Base-by-base conservation (phyloP, 2,329 filamentous ascomycete species). In the Pseudocercospora cruenta region DNA sequence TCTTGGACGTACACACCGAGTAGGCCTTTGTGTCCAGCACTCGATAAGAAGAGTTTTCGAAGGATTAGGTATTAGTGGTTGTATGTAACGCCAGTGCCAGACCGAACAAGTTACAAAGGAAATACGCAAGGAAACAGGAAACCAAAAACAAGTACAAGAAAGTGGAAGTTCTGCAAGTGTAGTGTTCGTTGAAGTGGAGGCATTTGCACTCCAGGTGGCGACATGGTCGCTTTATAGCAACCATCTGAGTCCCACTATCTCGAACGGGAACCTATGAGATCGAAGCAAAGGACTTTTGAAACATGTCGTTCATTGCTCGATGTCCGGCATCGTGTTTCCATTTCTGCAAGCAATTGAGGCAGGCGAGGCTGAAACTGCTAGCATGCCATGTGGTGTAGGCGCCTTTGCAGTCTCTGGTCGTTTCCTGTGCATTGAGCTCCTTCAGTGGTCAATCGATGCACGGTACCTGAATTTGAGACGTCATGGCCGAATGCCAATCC, bases 101-200 rank as follows among this genome's bases (percentile, higher is more conserved):
- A 76, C 74, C 69, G 69, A 73, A 73, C 65, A 68, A 63, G 62
- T 62, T 62, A 71, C 58, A 72, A 75, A 70, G 68, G 69, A 74
- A 74, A 75, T 65, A 73, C 69, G 61, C 60, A 72, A 75, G 67
- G 72, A 75, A 72, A 75, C 61, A 73, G 73, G 62, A 71, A 72
- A 43, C 68, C 67, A 58, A 66, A 66, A 65, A 62, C 65, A 65
- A 65, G 58, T 57, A 57, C 51, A 66, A 62, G 58, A 58, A 45
- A 61, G 68, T 66, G 59, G 43, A 60, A 67, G 60, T 58, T 55
- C 58, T 45, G 36, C 47, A 39, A 49, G 62, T 33, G 51, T 45
- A 64, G 49, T 60, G 33, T 64, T 59, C 26, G 45, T 43, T 49
- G 33, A 33, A 63, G 43, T 53, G 60, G 43, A 53, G 47, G 21